Evolutionary conservation across 805 yeast species (phyloP).

Genomic region (Teunomyces barrocoloradensis): DNA sequence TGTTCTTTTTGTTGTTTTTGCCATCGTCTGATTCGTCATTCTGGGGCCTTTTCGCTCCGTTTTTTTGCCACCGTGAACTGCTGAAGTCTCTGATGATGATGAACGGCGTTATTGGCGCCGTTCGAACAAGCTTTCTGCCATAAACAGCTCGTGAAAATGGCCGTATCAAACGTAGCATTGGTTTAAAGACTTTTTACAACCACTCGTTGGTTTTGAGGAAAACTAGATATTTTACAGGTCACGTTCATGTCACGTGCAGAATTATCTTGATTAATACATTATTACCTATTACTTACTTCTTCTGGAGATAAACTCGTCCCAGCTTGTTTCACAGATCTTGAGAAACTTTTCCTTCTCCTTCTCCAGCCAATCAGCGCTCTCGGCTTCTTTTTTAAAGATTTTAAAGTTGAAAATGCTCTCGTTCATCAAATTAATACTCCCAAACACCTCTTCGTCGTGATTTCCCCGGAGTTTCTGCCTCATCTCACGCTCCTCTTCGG

Average conservation of each 20-base stretch:
- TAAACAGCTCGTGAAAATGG: too few species aligned
- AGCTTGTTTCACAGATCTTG: slow-evolving; percentile 42
- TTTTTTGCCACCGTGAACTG: neutral
- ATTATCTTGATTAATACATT: neutral
- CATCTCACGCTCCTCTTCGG: slow-evolving; percentile 32
- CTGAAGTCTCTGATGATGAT: too few species aligned
- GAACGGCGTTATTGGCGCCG: too few species aligned
- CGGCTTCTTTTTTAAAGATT: slow-evolving; percentile 19
- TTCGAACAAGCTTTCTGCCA: too few species aligned
- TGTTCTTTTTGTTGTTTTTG: slow-evolving; percentile 9
- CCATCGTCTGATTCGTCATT: slow-evolving; percentile 1
- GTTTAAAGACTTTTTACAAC: too few species aligned
- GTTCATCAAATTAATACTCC: slow-evolving; percentile 36
- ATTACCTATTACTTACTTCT: slow-evolving; percentile 1
- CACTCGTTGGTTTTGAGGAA: too few species aligned
- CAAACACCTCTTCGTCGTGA: slow-evolving; percentile 26
- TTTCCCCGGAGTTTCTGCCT: slow-evolving; percentile 20
- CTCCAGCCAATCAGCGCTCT: slow-evolving; percentile 13
- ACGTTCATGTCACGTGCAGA: too few species aligned
- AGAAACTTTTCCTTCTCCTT: slow-evolving; percentile 38
- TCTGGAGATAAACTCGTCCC: slow-evolving; percentile 36
- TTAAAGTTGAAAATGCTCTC: slow-evolving; percentile 34
- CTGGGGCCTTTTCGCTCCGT: neutral
- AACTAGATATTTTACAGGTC: too few species aligned
- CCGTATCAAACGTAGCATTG: too few species aligned